phyloP scores from a whole-genome alignment of 768 basidiomycete species.

The Lactarius sanguifluus region DNA sequence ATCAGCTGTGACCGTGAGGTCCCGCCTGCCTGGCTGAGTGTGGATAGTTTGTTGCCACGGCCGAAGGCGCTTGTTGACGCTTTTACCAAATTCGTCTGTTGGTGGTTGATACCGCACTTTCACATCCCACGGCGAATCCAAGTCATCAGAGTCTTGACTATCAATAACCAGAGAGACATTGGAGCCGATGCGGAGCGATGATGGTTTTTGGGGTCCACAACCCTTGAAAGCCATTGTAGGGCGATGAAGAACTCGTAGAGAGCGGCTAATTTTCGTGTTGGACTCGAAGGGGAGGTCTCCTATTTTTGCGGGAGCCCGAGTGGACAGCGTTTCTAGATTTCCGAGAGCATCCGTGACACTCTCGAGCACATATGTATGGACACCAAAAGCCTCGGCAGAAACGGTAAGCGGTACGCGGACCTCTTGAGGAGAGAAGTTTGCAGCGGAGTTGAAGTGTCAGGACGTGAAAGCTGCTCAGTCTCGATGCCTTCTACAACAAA shows the following conservation, averaged over 20 bases:
- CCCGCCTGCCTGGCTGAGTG: slow-evolving; percentile 45
- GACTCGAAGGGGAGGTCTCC: slow-evolving; percentile 31
- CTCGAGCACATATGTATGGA: slow-evolving; percentile 72
- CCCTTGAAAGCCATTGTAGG: slow-evolving; percentile 71
- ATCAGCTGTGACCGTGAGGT: slow-evolving; percentile 50
- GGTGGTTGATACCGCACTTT: slow-evolving; percentile 60
- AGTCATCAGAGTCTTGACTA: slow-evolving; percentile 52
- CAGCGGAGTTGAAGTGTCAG: slow-evolving; percentile 31
- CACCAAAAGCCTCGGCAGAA: slow-evolving; percentile 60
- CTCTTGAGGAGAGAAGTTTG: slow-evolving; percentile 43
- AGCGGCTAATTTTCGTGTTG: slow-evolving; percentile 53
- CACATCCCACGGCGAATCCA: slow-evolving; percentile 70
- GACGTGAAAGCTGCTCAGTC: slow-evolving; percentile 44
- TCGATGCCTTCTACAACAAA: slow-evolving; percentile 87
- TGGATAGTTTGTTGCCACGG: slow-evolving; percentile 65
- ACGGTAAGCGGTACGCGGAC: slow-evolving; percentile 69
- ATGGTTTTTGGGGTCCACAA: slow-evolving; percentile 69
- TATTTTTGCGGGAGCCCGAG: slow-evolving; percentile 25
- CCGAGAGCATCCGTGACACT: slow-evolving; percentile 82
- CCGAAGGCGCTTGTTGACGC: slow-evolving; percentile 45
- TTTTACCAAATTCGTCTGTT: slow-evolving; percentile 39
- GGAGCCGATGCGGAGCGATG: slow-evolving; percentile 68
- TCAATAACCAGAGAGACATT: slow-evolving; percentile 58
- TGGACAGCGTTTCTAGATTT: slow-evolving; percentile 46
- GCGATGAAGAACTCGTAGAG: slow-evolving; percentile 68